These are phyloP conservation scores for Psilocybe cubensis DNA, from an alignment of 768 basidiomycete genomes.

Conservation along the genomic window DNA sequence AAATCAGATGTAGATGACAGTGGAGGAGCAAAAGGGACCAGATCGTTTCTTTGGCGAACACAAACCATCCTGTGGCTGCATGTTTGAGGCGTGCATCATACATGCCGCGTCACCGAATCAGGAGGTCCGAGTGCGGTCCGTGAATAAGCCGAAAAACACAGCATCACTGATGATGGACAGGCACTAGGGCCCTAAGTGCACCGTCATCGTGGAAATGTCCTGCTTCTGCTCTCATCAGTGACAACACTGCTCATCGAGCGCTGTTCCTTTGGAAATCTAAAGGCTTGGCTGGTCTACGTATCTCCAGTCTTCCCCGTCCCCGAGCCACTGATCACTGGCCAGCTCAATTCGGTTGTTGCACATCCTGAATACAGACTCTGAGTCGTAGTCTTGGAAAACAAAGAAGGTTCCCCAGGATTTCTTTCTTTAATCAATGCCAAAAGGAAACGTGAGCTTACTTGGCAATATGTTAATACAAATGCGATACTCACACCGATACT, in stretches of 20 bases:
- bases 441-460: no score
- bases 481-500: no score
- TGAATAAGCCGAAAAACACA: conserved; percentile 19
- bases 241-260: not conserved
- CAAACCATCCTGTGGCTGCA: conserved; percentile 15
- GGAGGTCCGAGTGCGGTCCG: conserved; percentile 23
- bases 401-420: no score
- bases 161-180: not conserved
- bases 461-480: no score
- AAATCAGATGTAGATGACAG: not conserved
- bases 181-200: not conserved
- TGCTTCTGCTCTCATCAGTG: not conserved
- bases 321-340: not conserved
- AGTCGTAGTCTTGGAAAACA: no score
- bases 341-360: not conserved
- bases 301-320: not conserved
- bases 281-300: not conserved
- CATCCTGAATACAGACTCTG: no score
- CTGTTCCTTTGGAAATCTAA: not conserved
- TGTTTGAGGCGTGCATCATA: conserved; percentile 29
- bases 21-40: conserved; percentile 16
- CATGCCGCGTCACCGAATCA: conserved; percentile 19
- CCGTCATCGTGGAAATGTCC: no score
- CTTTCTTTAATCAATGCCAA: no score
- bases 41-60: conserved; percentile 15